phyloP scores from a whole-genome alignment of 2,329 filamentous ascomycete genomes.

The Ploettnerulaceae sp. region DNA sequence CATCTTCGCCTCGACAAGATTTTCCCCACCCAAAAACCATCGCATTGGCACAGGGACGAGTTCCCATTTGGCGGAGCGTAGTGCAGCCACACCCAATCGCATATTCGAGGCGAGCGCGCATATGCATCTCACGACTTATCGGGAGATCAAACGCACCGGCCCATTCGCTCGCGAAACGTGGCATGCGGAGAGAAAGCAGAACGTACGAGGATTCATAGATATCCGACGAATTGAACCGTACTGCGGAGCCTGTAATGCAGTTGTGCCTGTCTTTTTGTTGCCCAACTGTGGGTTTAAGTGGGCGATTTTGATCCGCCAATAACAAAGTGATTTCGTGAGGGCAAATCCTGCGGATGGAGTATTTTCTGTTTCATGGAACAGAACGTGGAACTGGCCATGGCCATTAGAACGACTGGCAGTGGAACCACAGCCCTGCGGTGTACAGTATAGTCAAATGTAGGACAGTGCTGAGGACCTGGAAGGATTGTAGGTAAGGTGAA shows the following conservation, averaged over 20 bases:
- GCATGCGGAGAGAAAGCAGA: slow-evolving; percentile 22
- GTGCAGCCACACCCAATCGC: slow-evolving; percentile 12
- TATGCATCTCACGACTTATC: slow-evolving; percentile 13
- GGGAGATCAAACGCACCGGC: slow-evolving; percentile 16
- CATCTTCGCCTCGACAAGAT: slow-evolving; percentile 11
- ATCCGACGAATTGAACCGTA: no score
- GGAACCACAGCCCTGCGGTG: neutral
- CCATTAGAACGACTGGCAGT: neutral
- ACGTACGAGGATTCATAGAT: neutral
- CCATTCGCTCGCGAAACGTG: slow-evolving; percentile 21
- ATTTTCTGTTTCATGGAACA: neutral
- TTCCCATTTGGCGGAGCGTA: slow-evolving; percentile 9
- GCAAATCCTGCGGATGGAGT: neutral
- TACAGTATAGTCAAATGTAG: no score
- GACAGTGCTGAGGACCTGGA: neutral
- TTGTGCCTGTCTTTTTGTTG: slow-evolving; percentile 21
- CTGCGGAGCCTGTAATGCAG: no score
- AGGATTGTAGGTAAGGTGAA: neutral
- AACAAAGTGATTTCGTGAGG: no score
- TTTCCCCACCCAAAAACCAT: slow-evolving; percentile 11
- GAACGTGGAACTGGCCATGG: slow-evolving; percentile 1
- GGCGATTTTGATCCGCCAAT: neutral
- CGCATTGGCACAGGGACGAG: neutral
- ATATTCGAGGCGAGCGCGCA: slow-evolving; percentile 13
- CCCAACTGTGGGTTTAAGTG: slow-evolving; percentile 11